A percentile compares a stretch with the other conserved stretches of the same genome.
These are phyloP conservation scores for Plasmodium relictum DNA, from an alignment of 169 alveolate genomes.

Conservation along the genomic window DNA sequence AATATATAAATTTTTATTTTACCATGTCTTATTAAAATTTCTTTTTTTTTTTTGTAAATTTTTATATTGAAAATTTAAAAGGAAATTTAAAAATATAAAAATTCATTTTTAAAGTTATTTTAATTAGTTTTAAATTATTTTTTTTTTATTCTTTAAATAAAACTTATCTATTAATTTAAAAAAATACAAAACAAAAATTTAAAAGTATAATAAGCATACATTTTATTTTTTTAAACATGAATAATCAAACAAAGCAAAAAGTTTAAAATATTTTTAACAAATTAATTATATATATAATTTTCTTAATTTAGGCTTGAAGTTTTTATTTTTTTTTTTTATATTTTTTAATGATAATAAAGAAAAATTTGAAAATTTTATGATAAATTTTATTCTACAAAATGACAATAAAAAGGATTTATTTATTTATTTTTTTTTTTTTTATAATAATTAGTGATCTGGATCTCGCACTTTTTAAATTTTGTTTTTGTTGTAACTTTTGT, in stretches of 20 bases:
- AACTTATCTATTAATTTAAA: not conserved
- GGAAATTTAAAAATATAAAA: too few relatives aligned
- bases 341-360: not conserved
- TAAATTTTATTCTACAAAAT: not conserved
- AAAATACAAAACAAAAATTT: not conserved
- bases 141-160: not conserved
- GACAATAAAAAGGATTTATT: not conserved
- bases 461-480: constrained; percentile 59
- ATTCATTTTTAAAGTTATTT: too few relatives aligned
- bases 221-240: not conserved
- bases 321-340: not conserved
- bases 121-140: too few relatives aligned
- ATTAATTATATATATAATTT: too few relatives aligned
- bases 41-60: too few relatives aligned
- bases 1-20: too few relatives aligned
- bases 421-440: constrained; percentile 17
- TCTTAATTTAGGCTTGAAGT: not conserved
- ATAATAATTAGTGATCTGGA: constrained; percentile 38
- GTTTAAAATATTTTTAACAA: too few relatives aligned
- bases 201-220: too few relatives aligned
- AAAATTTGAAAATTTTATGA: not conserved
- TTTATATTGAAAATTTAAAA: too few relatives aligned
- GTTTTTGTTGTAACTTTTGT: constrained; percentile 13
- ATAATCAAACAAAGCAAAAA: not conserved
- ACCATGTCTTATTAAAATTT: too few relatives aligned